Conservation (phyloP, 768 basidiomycete genomes). For the Naganishia randhawae region DNA sequence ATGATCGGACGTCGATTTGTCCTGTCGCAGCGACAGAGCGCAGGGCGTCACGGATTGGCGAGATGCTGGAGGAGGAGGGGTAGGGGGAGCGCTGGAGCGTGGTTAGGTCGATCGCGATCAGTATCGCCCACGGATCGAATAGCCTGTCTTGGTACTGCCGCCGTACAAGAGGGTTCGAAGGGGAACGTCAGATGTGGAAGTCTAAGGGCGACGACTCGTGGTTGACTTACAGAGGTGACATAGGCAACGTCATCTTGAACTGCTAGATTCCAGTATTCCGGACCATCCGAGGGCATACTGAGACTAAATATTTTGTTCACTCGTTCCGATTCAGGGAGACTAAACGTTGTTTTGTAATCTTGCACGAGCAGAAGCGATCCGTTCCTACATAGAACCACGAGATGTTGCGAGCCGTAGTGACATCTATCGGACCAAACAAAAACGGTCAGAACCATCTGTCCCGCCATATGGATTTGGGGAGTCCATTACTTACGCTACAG, state of each 20-base stretch:
- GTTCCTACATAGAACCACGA: neutral
- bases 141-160: neutral
- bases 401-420: conserved; percentile 5
- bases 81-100: neutral
- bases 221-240: neutral
- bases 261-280: conserved; percentile 13
- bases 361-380: conserved; percentile 14
- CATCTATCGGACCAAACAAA: neutral
- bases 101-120: neutral
- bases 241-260: conserved; percentile 7
- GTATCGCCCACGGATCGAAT: conserved; percentile 2
- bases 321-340: neutral
- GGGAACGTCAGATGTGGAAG: neutral
- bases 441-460: no score
- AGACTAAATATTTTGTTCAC: neutral
- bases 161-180: neutral
- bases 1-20: neutral
- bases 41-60: no score
- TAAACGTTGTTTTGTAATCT: conserved; percentile 6
- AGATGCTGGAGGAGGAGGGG: neutral
- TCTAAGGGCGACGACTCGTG: neutral
- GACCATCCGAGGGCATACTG: neutral
- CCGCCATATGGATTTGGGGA: neutral
- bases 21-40: neutral
- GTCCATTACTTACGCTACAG: conserved; percentile 7